A percentile compares a stretch with the other conserved stretches of the same genome.
phyloP scores from a whole-genome alignment of 2,329 filamentous ascomycete species.

The Colletotrichum abscissum region DNA sequence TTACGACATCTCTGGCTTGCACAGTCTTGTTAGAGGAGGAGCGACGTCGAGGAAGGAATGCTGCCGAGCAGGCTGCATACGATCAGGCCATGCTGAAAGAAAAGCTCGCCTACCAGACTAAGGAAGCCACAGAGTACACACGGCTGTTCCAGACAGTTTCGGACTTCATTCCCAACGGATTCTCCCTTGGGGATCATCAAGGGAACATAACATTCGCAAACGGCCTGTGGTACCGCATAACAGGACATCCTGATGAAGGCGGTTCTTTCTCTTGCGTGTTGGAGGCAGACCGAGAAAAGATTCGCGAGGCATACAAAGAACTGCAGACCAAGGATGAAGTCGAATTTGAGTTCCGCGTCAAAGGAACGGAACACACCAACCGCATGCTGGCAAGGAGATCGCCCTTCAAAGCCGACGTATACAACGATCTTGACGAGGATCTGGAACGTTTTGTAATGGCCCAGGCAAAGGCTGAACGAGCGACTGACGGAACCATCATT shows the following conservation, averaged over 20 bases:
- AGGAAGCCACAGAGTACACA: conserved; percentile 64
- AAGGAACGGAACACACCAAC: conserved; percentile 34
- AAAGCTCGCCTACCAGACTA: conserved; percentile 68
- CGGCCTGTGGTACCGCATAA: conserved; percentile 70
- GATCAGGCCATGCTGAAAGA: conserved; percentile 75
- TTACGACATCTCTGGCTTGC: conserved; percentile 76
- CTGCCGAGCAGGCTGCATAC: conserved; percentile 72
- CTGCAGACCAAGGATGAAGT: conserved; percentile 50
- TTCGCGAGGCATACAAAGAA: conserved; percentile 55
- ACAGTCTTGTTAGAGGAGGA: conserved; percentile 79
- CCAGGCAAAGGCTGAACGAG: conserved; percentile 58
- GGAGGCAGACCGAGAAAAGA: conserved; percentile 56
- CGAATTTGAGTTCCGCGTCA: conserved; percentile 60
- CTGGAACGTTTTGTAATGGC: conserved; percentile 58
- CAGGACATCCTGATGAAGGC: conserved; percentile 52
- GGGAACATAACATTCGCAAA: conserved; percentile 79
- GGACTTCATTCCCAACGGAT: conserved; percentile 79
- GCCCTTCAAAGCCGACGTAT: conserved; percentile 39
- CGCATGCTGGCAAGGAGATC: conserved; percentile 24
- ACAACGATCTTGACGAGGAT: conserved; percentile 43
- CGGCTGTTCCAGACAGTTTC: conserved; percentile 77
- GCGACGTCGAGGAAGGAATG: conserved; percentile 64
- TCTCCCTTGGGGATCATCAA: conserved; percentile 75
- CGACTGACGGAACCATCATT: conserved; percentile 54
- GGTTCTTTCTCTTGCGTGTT: conserved; percentile 57